Percentiles rank a stretch among this genome's conserved stretches.
Evolutionary conservation across 768 basidiomycete genomes (phyloP).

Genomic region (Amyloporia xantha): DNA sequence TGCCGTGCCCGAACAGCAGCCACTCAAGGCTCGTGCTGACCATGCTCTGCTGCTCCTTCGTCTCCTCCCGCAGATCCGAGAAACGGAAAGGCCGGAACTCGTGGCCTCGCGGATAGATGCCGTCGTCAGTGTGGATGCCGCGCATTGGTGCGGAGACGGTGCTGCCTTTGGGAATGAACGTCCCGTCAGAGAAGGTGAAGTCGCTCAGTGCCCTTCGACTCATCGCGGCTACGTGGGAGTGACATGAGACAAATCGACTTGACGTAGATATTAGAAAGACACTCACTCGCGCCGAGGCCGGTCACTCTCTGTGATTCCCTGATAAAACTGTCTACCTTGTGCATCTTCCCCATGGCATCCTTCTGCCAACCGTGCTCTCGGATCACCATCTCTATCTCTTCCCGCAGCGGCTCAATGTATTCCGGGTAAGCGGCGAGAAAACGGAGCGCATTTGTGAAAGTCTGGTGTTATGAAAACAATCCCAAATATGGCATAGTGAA

Average conservation of each 20-base stretch:
- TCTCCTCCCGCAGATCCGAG: slow-evolving; percentile 18
- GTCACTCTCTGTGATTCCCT: slow-evolving; percentile 31
- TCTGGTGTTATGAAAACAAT: slow-evolving; percentile 18
- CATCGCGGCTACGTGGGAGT: background rate
- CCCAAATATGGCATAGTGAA: no score
- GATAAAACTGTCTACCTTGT: slow-evolving; percentile 39
- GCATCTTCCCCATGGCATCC: slow-evolving; percentile 34
- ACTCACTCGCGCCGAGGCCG: slow-evolving; percentile 7
- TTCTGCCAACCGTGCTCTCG: slow-evolving; percentile 21
- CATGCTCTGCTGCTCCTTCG: slow-evolving; percentile 21
- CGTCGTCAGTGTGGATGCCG: slow-evolving; percentile 33
- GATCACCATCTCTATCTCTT: slow-evolving; percentile 36
- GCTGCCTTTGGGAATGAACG: slow-evolving; percentile 33
- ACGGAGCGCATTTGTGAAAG: slow-evolving; percentile 28
- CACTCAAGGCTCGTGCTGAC: slow-evolving; percentile 23
- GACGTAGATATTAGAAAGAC: slow-evolving; percentile 7
- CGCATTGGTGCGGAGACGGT: slow-evolving; percentile 25
- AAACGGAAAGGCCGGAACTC: slow-evolving; percentile 39
- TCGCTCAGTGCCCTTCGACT: slow-evolving; percentile 6
- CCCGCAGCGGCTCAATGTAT: slow-evolving; percentile 29
- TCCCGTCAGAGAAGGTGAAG: slow-evolving; percentile 29
- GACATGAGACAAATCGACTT: slow-evolving; percentile 6
- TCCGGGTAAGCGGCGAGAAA: slow-evolving; percentile 30
- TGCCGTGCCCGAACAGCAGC: slow-evolving; percentile 24
- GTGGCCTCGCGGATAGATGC: slow-evolving; percentile 35